These are phyloP conservation scores for Amphicarpaea edgeworthii DNA, from an alignment of 306 rosid species.

Conservation along the genomic window DNA sequence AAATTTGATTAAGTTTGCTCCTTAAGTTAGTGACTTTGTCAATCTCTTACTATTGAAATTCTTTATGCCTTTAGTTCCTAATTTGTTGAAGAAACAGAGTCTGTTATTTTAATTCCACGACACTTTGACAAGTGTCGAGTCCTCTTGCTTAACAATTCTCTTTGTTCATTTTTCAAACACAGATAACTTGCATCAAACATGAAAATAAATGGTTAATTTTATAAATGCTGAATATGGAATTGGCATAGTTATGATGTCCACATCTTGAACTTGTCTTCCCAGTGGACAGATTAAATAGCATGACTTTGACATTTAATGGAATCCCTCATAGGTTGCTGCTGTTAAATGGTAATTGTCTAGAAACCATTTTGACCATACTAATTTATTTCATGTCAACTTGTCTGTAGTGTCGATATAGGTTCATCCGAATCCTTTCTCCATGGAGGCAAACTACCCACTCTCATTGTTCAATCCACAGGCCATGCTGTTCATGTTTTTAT, in stretches of 20 bases:
- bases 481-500: slow-evolving; percentile 94
- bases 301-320: slow-evolving; percentile 31
- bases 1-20: slow-evolving; percentile 35
- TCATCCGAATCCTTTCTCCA: slow-evolving; percentile 85
- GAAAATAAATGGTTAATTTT: slow-evolving; percentile 15
- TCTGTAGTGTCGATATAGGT: slow-evolving; percentile 74
- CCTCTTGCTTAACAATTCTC: slow-evolving; percentile 21
- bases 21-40: slow-evolving; percentile 11
- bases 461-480: slow-evolving; percentile 90
- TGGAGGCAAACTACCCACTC: slow-evolving; percentile 86
- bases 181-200: slow-evolving; percentile 25
- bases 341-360: slow-evolving; percentile 9
- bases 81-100: slow-evolving; percentile 10
- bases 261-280: background rate
- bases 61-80: background rate
- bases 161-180: background rate
- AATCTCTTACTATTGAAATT: background rate
- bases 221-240: slow-evolving; percentile 18
- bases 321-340: slow-evolving; percentile 26
- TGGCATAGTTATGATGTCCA: background rate
- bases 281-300: background rate
- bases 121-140: slow-evolving; percentile 8
- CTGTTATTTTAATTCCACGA: slow-evolving; percentile 23
- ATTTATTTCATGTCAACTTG: slow-evolving; percentile 43
- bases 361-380: slow-evolving; percentile 32